Evolutionary conservation across 139 green algal genomes (phyloP), one percentile per base, ranked within the genome.

Genomic region (Tetratostichococcus sp.): DNA sequence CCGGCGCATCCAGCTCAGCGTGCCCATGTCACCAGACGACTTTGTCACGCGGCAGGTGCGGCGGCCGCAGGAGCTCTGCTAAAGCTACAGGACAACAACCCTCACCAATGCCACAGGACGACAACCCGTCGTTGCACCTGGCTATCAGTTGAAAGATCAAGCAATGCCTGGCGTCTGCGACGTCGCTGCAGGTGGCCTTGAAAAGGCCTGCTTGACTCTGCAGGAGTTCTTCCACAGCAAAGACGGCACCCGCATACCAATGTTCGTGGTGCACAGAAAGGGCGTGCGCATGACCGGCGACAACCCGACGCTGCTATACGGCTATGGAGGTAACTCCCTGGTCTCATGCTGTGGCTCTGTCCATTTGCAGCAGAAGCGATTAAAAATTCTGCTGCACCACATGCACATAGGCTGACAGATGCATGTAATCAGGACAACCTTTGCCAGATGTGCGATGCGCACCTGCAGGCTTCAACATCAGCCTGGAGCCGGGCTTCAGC

Each of bases 381-480:
- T 8, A 50, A 22, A 22, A 14, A 50, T 50, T 50, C 39, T 50
- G 14, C 14, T 50, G 8, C 39, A 50, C 14, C 39, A 22, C 39
- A 8, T 50, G 39, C n/a, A n/a, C n/a, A n/a, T n/a, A n/a, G n/a
- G n/a, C n/a, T n/a, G n/a, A n/a, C n/a, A n/a, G n/a, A n/a, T n/a
- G n/a, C n/a, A n/a, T n/a, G n/a, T n/a, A n/a, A n/a, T n/a, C n/a
- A n/a, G n/a, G n/a, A n/a, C n/a, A n/a, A n/a, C n/a, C n/a, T n/a
- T n/a, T n/a, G n/a, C n/a, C n/a, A n/a, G n/a, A n/a, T n/a, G n/a
- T n/a, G n/a, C n/a, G n/a, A n/a, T n/a, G n/a, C n/a, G n/a, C n/a
- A n/a, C n/a, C 21, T 71, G 72, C 43, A 82, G 94, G 94, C 30
- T 98, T 98, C 89, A 97, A 96, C 83, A 89, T 97, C 70, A 85